phyloP scores from a whole-genome alignment of 1,284 basidiomycete genomes.

The Albatrellus sp. region DNA sequence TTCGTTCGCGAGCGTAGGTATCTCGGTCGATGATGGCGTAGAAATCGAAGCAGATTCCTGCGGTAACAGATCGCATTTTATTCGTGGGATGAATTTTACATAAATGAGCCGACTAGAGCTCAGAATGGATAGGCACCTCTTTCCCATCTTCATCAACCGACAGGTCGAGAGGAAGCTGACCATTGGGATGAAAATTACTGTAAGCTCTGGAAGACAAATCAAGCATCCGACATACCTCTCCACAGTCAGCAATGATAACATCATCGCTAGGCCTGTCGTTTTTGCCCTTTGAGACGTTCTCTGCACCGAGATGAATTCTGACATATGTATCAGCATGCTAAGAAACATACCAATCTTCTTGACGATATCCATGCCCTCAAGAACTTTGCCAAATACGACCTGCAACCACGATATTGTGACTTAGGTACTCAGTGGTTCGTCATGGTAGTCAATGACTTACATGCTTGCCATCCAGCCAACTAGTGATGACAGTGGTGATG shows the following conservation, averaged over 20 bases:
- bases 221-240: constrained; percentile 51
- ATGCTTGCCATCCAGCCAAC: constrained; percentile 69
- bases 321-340: not conserved
- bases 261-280: constrained; percentile 64
- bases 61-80: constrained; percentile 28
- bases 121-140: constrained; percentile 84
- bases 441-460: constrained; percentile 24
- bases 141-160: constrained; percentile 62
- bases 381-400: constrained; percentile 86
- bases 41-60: not conserved
- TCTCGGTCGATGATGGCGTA: not conserved
- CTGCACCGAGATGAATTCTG: constrained; percentile 24
- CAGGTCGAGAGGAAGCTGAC: constrained; percentile 57
- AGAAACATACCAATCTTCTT: constrained; percentile 48
- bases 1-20: not conserved
- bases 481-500: constrained; percentile 69
- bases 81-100: constrained; percentile 29
- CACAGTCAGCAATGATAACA: constrained; percentile 68
- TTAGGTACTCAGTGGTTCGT: constrained; percentile 3
- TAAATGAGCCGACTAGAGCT: constrained; percentile 59
- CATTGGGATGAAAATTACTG: constrained; percentile 3
- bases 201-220: not conserved
- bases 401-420: constrained; percentile 15
- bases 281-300: constrained; percentile 55
- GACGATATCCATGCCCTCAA: constrained; percentile 86